phyloP scores from a whole-genome alignment of 1,284 basidiomycete species.

The Ustilago esculenta region DNA sequence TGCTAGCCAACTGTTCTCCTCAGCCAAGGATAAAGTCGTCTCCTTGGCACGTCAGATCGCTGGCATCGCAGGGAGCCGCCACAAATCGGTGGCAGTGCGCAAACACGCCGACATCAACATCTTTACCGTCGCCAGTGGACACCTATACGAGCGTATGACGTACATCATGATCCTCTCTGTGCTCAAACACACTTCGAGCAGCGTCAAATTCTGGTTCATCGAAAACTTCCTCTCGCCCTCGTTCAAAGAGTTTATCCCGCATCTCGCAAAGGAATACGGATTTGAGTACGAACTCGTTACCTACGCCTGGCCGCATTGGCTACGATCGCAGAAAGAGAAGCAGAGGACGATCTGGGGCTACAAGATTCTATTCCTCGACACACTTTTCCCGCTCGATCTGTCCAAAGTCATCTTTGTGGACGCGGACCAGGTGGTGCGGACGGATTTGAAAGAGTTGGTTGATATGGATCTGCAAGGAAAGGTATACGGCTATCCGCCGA shows the following conservation, averaged over 20 bases:
- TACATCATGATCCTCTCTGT: conserved; percentile 98
- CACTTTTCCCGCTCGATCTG: conserved; percentile 96
- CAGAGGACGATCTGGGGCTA: conserved; percentile 98
- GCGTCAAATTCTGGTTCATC: conserved; percentile 99
- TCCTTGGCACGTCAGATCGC: conserved; percentile 4
- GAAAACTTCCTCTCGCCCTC: conserved; percentile 98
- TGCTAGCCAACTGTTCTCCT: conserved; percentile 12
- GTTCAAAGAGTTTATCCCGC: conserved; percentile 95
- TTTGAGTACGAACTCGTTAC: conserved; percentile 97
- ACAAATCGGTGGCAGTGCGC: not conserved
- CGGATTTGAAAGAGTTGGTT: conserved; percentile 91
- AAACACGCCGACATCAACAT: conserved; percentile 83
- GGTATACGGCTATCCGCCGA: conserved; percentile 80
- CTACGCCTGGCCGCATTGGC: conserved; percentile 98
- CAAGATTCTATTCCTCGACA: conserved; percentile 98
- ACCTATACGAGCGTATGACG: conserved; percentile 95
- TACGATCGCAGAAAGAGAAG: conserved; percentile 94
- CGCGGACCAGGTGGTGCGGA: conserved; percentile 84
- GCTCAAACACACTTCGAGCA: conserved; percentile 87
- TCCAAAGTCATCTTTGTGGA: conserved; percentile 99
- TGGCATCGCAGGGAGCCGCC: not conserved
- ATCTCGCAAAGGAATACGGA: conserved; percentile 85
- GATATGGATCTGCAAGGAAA: conserved; percentile 85
- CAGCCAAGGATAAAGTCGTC: conserved; percentile 15
- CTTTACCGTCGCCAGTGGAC: conserved; percentile 95